A percentile compares a stretch with the other conserved stretches of the same genome.
phyloP scores from a whole-genome alignment of 176 grass and related monocot species.

The Otatea glauca region DNA sequence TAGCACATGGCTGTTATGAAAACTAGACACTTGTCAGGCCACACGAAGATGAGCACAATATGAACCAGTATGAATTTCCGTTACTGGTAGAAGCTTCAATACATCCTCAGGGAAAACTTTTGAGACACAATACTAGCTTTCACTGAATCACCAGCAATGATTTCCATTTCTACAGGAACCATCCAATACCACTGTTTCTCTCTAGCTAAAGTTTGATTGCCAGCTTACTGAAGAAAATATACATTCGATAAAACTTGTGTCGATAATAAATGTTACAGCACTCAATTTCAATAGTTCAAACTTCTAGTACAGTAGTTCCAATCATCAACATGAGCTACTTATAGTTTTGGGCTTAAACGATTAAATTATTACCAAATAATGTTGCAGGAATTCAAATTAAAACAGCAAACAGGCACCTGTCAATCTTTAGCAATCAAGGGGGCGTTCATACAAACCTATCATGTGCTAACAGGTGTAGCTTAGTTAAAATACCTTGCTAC shows the following conservation, averaged over 20 bases:
- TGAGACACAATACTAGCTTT: background rate
- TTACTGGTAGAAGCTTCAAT: constrained; percentile 17
- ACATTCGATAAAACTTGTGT: background rate
- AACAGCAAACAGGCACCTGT: background rate
- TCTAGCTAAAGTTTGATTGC: background rate
- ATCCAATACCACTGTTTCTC: constrained; percentile 1
- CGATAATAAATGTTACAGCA: background rate
- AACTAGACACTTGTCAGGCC: background rate
- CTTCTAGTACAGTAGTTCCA: background rate
- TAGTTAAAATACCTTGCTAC: constrained; percentile 17
- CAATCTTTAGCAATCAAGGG: background rate
- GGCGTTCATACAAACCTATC: background rate
- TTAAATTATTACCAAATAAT: constrained; percentile 3
- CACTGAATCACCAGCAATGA: background rate
- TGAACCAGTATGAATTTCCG: background rate
- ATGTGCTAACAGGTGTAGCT: constrained; percentile 22
- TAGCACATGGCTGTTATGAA: background rate
- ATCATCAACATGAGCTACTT: background rate
- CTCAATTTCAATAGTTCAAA: constrained; percentile 13
- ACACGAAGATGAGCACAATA: constrained; percentile 13
- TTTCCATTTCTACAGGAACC: constrained; percentile 5
- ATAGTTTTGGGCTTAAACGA: background rate
- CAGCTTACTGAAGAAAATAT: background rate
- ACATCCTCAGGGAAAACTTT: constrained; percentile 17
- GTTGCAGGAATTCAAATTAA: background rate